These are phyloP conservation scores for Neoarthrinium moseri DNA, from an alignment of 2,329 filamentous ascomycete genomes.

Conservation along the genomic window DNA sequence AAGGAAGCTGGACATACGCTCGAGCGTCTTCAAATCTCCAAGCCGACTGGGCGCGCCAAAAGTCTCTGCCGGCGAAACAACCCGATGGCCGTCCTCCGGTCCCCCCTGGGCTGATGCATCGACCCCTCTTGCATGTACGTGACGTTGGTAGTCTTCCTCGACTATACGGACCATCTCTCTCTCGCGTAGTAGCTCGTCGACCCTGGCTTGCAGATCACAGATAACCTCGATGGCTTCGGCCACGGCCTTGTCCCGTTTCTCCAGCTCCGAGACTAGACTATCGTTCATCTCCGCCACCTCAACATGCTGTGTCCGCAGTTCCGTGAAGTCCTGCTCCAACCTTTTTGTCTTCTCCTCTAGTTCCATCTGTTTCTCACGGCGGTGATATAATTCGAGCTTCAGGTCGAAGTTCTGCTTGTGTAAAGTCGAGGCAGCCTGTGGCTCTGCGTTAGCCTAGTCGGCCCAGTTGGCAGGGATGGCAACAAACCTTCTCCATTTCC, in stretches of 20 bases:
- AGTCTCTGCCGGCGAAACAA: constrained; percentile 10
- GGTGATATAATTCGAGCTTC: constrained; percentile 70
- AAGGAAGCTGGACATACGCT: constrained; percentile 64
- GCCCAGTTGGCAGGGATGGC: no score
- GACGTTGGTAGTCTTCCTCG: constrained; percentile 28
- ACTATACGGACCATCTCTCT: constrained; percentile 51
- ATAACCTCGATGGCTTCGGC: constrained; percentile 72
- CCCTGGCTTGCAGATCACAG: constrained; percentile 59
- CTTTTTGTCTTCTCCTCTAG: constrained; percentile 58
- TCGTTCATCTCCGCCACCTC: constrained; percentile 59
- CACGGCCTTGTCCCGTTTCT: constrained; percentile 68
- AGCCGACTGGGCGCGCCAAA: neutral
- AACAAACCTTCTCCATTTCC: constrained; percentile 64
- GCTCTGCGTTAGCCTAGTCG: no score
- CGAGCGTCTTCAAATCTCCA: constrained; percentile 38
- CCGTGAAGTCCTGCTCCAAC: constrained; percentile 52
- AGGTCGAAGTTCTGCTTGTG: constrained; percentile 78
- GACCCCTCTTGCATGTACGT: constrained; percentile 19
- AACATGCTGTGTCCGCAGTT: constrained; percentile 32
- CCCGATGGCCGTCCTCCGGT: constrained; percentile 4
- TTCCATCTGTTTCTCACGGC: constrained; percentile 60
- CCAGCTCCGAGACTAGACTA: constrained; percentile 57
- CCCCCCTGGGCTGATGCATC: neutral
- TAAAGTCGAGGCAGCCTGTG: constrained; percentile 64
- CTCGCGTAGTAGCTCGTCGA: constrained; percentile 54